Evolutionary conservation across 2,329 filamentous ascomycete species (phyloP).

Genomic region (Aspergillus sp.): DNA sequence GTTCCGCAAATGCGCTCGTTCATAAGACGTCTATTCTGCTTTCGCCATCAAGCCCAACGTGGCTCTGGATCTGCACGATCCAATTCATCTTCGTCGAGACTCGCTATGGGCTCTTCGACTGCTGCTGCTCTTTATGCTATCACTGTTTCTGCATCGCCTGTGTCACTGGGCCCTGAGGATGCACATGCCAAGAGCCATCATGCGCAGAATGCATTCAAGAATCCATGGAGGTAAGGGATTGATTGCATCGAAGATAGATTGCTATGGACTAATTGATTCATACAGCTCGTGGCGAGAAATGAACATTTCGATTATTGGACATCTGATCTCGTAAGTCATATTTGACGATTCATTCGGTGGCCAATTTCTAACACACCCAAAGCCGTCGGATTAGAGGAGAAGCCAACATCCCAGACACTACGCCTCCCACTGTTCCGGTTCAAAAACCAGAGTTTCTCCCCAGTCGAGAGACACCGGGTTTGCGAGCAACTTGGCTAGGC

Average conservation of each 20-base stretch:
- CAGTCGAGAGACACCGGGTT: constrained; percentile 51
- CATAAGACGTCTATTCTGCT: constrained; percentile 15
- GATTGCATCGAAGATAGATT: not conserved
- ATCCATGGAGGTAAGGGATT: constrained; percentile 39
- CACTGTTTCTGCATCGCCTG: constrained; percentile 32
- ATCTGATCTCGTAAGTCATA: constrained; percentile 12
- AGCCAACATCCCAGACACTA: constrained; percentile 56
- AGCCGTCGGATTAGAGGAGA: constrained; percentile 47
- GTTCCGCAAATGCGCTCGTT: constrained; percentile 16
- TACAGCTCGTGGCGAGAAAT: constrained; percentile 18
- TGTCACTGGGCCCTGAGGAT: constrained; percentile 33
- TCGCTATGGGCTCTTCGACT: constrained; percentile 33
- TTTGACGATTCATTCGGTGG: not conserved
- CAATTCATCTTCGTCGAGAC: constrained; percentile 11
- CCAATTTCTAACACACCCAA: too few species aligned
- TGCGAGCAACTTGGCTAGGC: constrained; percentile 90
- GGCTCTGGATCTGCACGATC: constrained; percentile 1
- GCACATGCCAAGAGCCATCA: constrained; percentile 37
- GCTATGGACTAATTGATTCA: constrained; percentile 6
- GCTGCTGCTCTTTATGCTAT: constrained; percentile 38
- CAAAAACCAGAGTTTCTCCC: constrained; percentile 63
- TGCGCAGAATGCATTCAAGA: constrained; percentile 32
- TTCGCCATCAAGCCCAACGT: constrained; percentile 12
- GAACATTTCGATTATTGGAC: not conserved
- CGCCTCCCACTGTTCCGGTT: constrained; percentile 62